A percentile compares a stretch with the other conserved stretches of the same genome.
Evolutionary conservation across 176 grass and related monocot species (phyloP).

Genomic region (Alloteropsis semialata): DNA sequence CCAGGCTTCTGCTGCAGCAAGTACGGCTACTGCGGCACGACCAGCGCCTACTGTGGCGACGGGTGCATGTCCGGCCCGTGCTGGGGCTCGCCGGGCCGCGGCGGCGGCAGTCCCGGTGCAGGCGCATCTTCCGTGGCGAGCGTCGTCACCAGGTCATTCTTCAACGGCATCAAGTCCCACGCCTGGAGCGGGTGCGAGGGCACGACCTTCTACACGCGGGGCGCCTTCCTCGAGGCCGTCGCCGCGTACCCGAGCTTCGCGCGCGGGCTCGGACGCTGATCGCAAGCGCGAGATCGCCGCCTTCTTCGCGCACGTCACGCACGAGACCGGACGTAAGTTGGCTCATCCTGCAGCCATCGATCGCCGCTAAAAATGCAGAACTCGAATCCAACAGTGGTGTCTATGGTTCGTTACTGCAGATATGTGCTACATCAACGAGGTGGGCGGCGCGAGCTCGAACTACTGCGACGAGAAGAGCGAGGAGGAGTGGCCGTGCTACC

Average conservation of each 20-base stretch:
- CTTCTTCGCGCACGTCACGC: constrained; percentile 63
- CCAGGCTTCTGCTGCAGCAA: constrained; percentile 41
- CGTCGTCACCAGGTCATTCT: constrained; percentile 4
- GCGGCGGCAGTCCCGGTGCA: too few species aligned
- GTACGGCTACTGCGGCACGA: constrained; percentile 33
- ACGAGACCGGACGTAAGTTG: not conserved
- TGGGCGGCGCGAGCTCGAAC: constrained; percentile 8
- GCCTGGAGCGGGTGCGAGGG: constrained; percentile 36
- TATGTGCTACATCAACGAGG: constrained; percentile 77
- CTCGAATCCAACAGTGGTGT: too few species aligned
- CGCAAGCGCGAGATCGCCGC: constrained; percentile 71
- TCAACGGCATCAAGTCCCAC: constrained; percentile 51
- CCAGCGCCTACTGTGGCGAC: constrained; percentile 9
- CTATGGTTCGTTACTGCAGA: not conserved
- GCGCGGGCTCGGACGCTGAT: constrained; percentile 14
- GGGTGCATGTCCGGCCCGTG: constrained; percentile 41
- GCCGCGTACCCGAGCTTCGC: constrained; percentile 32
- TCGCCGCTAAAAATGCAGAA: too few species aligned
- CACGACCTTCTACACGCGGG: constrained; percentile 52
- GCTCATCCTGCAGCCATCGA: too few species aligned
- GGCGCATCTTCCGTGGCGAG: not conserved
- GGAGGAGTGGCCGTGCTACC: constrained; percentile 42
- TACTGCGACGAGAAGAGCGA: constrained; percentile 37
- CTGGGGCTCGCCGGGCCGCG: not conserved
- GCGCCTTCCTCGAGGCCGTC: constrained; percentile 30